Evolutionary conservation across 176 grass and related monocot species (phyloP).

Genomic region (Thinopyrum elongatum): DNA sequence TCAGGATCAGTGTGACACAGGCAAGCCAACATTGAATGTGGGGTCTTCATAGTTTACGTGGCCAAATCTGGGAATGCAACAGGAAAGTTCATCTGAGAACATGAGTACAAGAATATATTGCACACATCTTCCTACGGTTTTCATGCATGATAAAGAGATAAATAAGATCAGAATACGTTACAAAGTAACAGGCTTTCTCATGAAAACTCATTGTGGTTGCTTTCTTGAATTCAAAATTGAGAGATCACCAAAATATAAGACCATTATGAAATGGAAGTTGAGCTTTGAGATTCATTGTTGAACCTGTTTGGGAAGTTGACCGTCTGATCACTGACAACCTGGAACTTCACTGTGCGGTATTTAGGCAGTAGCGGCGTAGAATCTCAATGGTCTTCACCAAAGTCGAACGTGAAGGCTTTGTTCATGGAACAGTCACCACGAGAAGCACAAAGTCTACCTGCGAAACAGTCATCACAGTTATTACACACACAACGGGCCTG

Average conservation of each 20-base stretch:
- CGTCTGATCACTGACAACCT: constrained; percentile 87
- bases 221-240: neutral
- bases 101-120: neutral
- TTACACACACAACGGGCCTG: neutral
- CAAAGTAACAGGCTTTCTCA: neutral
- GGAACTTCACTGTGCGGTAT: constrained; percentile 65
- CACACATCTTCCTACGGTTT: neutral
- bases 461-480: neutral
- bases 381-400: constrained; percentile 82
- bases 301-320: constrained; percentile 78
- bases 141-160: neutral
- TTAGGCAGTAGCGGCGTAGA: constrained; percentile 57
- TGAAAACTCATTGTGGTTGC: too few relatives aligned
- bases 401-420: constrained; percentile 81
- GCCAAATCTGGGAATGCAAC: constrained; percentile 51
- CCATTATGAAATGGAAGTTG: neutral
- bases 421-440: constrained; percentile 91
- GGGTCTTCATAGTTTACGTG: constrained; percentile 92
- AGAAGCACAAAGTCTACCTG: constrained; percentile 88
- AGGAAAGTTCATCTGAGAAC: neutral
- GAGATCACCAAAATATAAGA: neutral
- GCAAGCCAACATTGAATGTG: constrained; percentile 79
- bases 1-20: constrained; percentile 89
- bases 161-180: neutral
- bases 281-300: neutral